Conservation (phyloP, 73 alveolate species). For the Blepharisma stoltei region DNA sequence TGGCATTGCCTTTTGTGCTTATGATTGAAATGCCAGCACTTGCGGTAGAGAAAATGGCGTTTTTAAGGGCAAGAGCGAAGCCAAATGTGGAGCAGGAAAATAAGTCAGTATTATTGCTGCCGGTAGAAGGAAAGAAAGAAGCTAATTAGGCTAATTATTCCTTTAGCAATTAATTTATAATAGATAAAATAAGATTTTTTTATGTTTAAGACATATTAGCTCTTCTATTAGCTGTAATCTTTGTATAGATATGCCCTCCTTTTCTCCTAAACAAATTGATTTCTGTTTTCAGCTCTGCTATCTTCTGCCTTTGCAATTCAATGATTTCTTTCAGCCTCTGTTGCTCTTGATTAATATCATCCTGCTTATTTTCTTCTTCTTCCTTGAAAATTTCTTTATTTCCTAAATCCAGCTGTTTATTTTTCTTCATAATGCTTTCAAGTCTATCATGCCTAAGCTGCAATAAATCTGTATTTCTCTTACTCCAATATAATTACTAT, state of each 20-base stretch:
- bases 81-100: no score
- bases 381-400: slow-evolving; percentile 76
- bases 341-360: slow-evolving; percentile 63
- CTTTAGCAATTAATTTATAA: neutral
- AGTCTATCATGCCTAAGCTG: slow-evolving; percentile 69
- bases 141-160: no score
- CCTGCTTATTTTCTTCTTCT: slow-evolving; percentile 74
- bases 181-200: neutral
- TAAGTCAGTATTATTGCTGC: neutral
- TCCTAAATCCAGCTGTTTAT: slow-evolving; percentile 67
- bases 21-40: slow-evolving; percentile 34
- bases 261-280: slow-evolving; percentile 75
- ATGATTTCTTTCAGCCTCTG: slow-evolving; percentile 66
- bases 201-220: slow-evolving; percentile 31
- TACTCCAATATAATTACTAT: no score
- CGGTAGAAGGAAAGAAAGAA: no score
- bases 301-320: slow-evolving; percentile 71
- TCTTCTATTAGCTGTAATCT: slow-evolving; percentile 77
- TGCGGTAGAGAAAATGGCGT: slow-evolving; percentile 28
- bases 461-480: slow-evolving; percentile 73
- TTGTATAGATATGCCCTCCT: slow-evolving; percentile 92
- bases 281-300: slow-evolving; percentile 79
- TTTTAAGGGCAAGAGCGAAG: slow-evolving; percentile 36
- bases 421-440: slow-evolving; percentile 61
- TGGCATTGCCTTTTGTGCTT: slow-evolving; percentile 11